Base-by-base conservation (phyloP, 164 flowering plant species). In the Vitis riparia region DNA sequence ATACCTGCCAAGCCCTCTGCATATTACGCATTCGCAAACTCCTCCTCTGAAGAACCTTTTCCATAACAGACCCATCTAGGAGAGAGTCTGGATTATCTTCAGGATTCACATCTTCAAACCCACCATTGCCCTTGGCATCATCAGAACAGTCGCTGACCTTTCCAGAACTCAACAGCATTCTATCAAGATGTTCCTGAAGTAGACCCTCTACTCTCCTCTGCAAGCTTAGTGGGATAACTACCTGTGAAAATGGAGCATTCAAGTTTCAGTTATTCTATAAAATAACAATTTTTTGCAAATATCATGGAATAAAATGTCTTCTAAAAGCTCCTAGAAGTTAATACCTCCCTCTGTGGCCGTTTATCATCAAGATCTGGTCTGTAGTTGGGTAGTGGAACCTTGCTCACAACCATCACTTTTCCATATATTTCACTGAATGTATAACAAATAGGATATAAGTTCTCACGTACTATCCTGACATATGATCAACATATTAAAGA, bases 321-420 rank as follows among this genome's bases (percentile, higher is more conserved):
- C 62, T n/a, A 55, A 27, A 50, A 75, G 29, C 30, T 27, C 2
- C 17, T 55, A 29, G 5, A 62, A 57, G 65, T 14, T 49, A n/a
- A 63, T 82, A 96, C 99, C 99, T 96, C 99, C 74, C 99, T 85
- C 64, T 96, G 98, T 16, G 99, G 99, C 37, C 99, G 82, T 76
- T 89, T 96, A 49, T 93, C 99, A 75, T 96, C 99, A 69, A 96
- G 90, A 79, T 96, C 99, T 14, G 98, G 98, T 66, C 99, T 68
- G 71, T 96, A 96, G 78, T 96, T 90, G 19, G 99, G 98, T 78
- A 96, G 89, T 55, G 97, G 99, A 74, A 84, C 89, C 85, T 93
- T 96, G 84, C 99, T 96, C 48, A 91, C 98, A 80, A 93, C 99
- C 17, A 96, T 86, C 71, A 89, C 97, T 81, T 93, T 96, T 44